Evolutionary conservation across 2,329 filamentous ascomycete genomes (phyloP).

Genomic region (Blumeria graminis): DNA sequence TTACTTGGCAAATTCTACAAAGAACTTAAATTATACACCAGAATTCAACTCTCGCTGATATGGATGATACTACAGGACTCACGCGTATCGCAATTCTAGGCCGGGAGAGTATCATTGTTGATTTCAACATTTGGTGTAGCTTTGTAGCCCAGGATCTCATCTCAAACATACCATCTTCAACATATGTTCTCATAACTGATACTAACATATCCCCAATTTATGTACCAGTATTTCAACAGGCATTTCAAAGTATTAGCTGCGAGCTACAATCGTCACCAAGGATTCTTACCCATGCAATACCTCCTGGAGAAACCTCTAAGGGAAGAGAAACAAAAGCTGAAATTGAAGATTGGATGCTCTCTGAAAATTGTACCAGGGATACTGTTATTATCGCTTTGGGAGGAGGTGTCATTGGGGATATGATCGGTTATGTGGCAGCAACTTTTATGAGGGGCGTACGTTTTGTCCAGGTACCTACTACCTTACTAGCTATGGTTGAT

Average conservation of each 20-base stretch:
- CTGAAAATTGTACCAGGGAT: slow-evolving; percentile 78
- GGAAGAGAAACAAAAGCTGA: slow-evolving; percentile 80
- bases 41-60: background rate
- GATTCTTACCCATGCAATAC: slow-evolving; percentile 64
- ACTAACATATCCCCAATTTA: slow-evolving; percentile 71
- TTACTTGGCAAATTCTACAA: too few species aligned
- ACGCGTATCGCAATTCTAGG: slow-evolving; percentile 59
- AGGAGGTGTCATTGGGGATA: slow-evolving; percentile 89
- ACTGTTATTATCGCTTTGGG: slow-evolving; percentile 87
- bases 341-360: slow-evolving; percentile 93
- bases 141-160: slow-evolving; percentile 68
- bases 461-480: slow-evolving; percentile 91
- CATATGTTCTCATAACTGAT: slow-evolving; percentile 91
- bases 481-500: slow-evolving; percentile 88
- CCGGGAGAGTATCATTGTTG: slow-evolving; percentile 73
- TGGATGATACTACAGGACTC: slow-evolving; percentile 14
- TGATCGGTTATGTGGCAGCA: slow-evolving; percentile 91
- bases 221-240: slow-evolving; percentile 47
- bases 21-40: too few species aligned
- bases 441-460: slow-evolving; percentile 97
- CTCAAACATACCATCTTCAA: slow-evolving; percentile 53
- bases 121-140: slow-evolving; percentile 69
- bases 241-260: slow-evolving; percentile 28
- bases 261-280: slow-evolving; percentile 26
- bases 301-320: slow-evolving; percentile 85